phyloP scores from a whole-genome alignment of 2,329 filamentous ascomycete species.

The Thermochaetoides dissita region DNA sequence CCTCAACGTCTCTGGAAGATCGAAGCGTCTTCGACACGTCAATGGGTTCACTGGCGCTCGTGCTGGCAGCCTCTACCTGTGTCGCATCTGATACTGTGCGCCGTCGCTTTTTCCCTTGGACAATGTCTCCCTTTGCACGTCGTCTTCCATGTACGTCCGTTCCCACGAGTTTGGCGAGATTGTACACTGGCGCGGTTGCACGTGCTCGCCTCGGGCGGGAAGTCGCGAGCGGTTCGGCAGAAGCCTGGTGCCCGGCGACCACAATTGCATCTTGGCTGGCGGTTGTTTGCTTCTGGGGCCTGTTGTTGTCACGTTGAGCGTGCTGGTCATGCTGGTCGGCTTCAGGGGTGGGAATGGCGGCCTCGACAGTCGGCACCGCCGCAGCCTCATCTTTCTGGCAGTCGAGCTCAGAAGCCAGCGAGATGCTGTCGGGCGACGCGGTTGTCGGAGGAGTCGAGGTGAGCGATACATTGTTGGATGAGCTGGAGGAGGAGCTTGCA shows the following conservation, averaged over 20 bases:
- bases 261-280: slow-evolving; percentile 12
- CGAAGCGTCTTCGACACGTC: slow-evolving; percentile 11
- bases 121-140: slow-evolving; percentile 36
- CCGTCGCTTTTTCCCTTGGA: slow-evolving; percentile 22
- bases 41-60: slow-evolving; percentile 3
- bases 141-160: slow-evolving; percentile 46
- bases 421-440: slow-evolving; percentile 20
- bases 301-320: background rate
- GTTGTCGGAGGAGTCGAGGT: slow-evolving; percentile 22
- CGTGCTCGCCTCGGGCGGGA: slow-evolving; percentile 41
- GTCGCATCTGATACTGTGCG: slow-evolving; percentile 31
- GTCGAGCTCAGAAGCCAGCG: slow-evolving; percentile 18
- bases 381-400: background rate
- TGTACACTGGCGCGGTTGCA: slow-evolving; percentile 48
- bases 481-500: slow-evolving; percentile 10
- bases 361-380: slow-evolving; percentile 8
- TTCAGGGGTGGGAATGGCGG: slow-evolving; percentile 8
- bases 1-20: too few species aligned
- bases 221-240: slow-evolving; percentile 16
- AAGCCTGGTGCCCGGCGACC: slow-evolving; percentile 9
- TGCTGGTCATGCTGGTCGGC: slow-evolving; percentile 5
- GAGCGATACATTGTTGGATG: slow-evolving; percentile 13
- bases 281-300: slow-evolving; percentile 9
- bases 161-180: slow-evolving; percentile 48
- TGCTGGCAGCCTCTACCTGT: slow-evolving; percentile 10